Conservation (phyloP, 2,329 filamentous ascomycete species). For the Colletotrichum aenigma region DNA sequence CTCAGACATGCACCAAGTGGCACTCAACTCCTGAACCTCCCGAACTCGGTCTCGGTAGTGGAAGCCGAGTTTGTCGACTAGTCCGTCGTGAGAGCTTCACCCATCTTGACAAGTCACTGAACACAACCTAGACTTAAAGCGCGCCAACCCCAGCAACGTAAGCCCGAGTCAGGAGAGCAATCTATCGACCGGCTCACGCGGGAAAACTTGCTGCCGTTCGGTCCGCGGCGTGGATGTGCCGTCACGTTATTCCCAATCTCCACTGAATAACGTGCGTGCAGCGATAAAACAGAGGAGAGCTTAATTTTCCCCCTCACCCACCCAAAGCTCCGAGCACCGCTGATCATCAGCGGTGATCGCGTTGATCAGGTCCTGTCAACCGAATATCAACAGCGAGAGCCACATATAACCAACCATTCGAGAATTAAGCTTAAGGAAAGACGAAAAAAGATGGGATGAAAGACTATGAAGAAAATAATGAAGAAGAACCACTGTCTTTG, state of each 20-base stretch:
- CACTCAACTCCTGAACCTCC: neutral
- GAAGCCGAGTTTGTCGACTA: neutral
- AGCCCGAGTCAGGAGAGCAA: neutral
- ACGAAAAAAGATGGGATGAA: neutral
- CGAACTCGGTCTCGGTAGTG: neutral
- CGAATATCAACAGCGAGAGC: neutral
- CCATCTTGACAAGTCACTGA: neutral
- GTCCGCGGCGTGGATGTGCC: neutral
- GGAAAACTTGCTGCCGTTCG: neutral
- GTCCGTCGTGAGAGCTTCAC: neutral
- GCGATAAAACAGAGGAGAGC: neutral
- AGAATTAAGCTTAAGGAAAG: neutral
- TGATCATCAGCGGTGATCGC: conserved; percentile 1
- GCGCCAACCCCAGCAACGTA: neutral
- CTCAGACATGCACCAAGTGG: neutral
- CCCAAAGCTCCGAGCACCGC: neutral
- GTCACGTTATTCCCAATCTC: neutral
- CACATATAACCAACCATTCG: neutral
- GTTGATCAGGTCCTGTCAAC: conserved; percentile 2
- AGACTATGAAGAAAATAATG: neutral
- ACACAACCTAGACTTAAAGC: neutral
- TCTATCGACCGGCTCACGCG: neutral
- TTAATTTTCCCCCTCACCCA: neutral
- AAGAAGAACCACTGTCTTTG: neutral
- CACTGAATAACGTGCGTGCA: conserved; percentile 6